Evolutionary conservation across 805 yeast genomes (phyloP), one percentile per base, ranked within the genome.

Genomic region (Metschnikowia santaceciliae): DNA sequence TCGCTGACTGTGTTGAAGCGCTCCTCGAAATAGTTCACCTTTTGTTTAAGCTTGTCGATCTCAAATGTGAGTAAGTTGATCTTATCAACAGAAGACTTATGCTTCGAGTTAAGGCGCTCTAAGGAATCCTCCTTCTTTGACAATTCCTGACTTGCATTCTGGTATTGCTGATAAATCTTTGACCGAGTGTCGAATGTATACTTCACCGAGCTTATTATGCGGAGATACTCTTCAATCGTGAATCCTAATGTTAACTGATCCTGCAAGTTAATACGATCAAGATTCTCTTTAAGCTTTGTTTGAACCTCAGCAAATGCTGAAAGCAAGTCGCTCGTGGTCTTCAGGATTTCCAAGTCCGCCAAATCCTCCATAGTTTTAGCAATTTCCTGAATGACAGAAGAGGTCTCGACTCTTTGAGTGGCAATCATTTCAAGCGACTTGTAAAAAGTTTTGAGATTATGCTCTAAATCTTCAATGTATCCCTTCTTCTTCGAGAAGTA

Each of bases 181-280:
- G 81, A 77, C 57, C 98, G 78, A 51, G 89, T 90, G 43, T 82
- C 83, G 57, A 91, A 84, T 4, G 88, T 82, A 42, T 82, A 78
- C 56, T 85, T 80, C 32, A 90, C 79, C 30, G 96, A 88, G 8
- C 86, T 84, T 23, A 91, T 81, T 14, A 84, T 72, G 46, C 98
- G 78, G 45, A 84, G 73, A 64, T 94, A 91, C 64, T 91, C 97
- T 64, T 92, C 97, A 37, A 92, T 72, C 0, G 96, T 88, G 23
- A 87, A 80, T 1, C 96, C 96, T 43, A 92, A 70, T 0, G 96
- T 90, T 54, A 92, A 71, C 61, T 90, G 81, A 58, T 92, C 97
- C 65, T 89, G 96, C 68, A 87, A 68, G 52, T 90, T 84, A 54
- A 86, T 83, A 54, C 97, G 79, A 55, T 84, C 90, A 43, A 89